phyloP scores from a whole-genome alignment of 2,329 filamentous ascomycete species.

The Pestalotiopsis sp. region DNA sequence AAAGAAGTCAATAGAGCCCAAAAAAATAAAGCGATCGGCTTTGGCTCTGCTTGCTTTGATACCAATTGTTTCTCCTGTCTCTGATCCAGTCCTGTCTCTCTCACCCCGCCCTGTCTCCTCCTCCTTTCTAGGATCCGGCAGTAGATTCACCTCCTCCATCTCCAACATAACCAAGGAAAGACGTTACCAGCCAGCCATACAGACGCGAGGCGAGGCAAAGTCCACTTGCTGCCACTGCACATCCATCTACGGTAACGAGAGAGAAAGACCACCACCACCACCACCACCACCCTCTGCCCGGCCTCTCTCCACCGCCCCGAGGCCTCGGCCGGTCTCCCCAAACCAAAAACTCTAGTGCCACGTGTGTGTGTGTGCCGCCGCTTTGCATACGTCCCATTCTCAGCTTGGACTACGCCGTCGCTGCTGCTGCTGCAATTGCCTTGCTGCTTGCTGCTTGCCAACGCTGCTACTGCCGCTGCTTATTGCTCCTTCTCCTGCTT shows the following conservation, averaged over 20 bases:
- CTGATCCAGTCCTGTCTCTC: background rate
- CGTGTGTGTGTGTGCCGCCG: background rate
- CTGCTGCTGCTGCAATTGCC: background rate
- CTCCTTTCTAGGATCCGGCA: background rate
- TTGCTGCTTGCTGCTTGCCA: background rate
- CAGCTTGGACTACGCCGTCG: background rate
- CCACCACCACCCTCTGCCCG: background rate
- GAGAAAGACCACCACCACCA: background rate
- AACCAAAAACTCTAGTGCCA: background rate
- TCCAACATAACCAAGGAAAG: background rate
- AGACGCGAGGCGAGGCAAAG: background rate
- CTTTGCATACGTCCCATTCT: background rate
- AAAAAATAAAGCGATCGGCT: background rate
- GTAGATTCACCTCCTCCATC: background rate
- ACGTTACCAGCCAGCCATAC: background rate
- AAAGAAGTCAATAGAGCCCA: background rate
- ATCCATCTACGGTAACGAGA: background rate
- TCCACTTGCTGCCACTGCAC: background rate
- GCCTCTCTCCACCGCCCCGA: background rate
- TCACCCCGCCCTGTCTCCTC: background rate
- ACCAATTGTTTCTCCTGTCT: background rate
- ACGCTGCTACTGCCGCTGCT: background rate
- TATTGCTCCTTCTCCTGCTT: background rate
- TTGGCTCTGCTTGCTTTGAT: background rate
- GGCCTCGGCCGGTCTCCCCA: background rate